Percentiles rank a stretch among this genome's conserved stretches.
These are phyloP conservation scores for Aspergillus neotritici DNA, from an alignment of 2,329 filamentous ascomycete species.

Conservation along the genomic window DNA sequence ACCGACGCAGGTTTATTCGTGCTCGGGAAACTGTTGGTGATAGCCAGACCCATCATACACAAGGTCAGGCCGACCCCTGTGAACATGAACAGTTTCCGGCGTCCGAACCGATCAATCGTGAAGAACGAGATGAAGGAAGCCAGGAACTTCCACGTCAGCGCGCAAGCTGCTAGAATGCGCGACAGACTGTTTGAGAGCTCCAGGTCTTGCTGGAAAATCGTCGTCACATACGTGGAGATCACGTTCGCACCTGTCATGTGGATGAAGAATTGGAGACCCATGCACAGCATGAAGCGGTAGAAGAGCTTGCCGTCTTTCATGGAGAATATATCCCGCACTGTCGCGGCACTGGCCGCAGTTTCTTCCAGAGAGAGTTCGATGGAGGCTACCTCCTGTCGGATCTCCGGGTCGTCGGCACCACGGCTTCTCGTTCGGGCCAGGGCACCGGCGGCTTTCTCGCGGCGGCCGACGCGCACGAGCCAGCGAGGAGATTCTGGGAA, in stretches of 20 bases:
- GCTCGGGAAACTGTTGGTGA: conserved; percentile 11
- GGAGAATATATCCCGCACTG: conserved; percentile 32
- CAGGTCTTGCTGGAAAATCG: conserved; percentile 14
- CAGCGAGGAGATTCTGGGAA: conserved; percentile 32
- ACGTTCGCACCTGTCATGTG: conserved; percentile 29
- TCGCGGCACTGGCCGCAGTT: conserved; percentile 36
- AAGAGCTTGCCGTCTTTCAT: conserved; percentile 48
- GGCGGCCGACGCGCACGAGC: conserved; percentile 19
- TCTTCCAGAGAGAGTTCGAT: conserved; percentile 43
- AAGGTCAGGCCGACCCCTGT: conserved; percentile 13
- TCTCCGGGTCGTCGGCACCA: conserved; percentile 27
- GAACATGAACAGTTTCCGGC: conserved; percentile 15
- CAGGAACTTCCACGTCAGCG: conserved; percentile 15
- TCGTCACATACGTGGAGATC: conserved; percentile 38
- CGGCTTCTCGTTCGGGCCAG: conserved; percentile 3
- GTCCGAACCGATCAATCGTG: conserved; percentile 14
- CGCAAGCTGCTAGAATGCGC: conserved; percentile 12
- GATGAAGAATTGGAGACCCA: conserved; percentile 45
- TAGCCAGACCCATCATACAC: conserved; percentile 13
- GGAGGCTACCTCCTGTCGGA: conserved; percentile 41
- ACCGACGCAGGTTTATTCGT: conserved; percentile 5
- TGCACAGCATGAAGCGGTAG: conserved; percentile 45
- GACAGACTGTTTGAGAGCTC: conserved; percentile 4
- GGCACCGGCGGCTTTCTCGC: conserved; percentile 18
- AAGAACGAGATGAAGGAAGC: conserved; percentile 13